Evolutionary conservation across 352 stramenopile species (phyloP).

Genomic region (Phytophthora litchii): DNA sequence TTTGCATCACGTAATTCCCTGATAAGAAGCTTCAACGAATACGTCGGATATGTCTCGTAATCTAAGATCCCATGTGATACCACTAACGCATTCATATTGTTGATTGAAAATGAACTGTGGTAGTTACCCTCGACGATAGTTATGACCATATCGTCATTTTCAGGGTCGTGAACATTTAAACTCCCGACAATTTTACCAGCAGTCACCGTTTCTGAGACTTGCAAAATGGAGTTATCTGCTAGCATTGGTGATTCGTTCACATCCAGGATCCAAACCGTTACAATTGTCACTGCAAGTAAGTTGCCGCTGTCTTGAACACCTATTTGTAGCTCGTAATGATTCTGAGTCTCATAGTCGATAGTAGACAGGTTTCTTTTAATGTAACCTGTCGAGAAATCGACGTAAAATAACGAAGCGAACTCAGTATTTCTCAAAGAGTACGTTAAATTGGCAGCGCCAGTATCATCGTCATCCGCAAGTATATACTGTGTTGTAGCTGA

Average conservation of each 20-base stretch:
- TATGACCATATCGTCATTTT: constrained; percentile 18
- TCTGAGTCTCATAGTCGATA: constrained; percentile 43
- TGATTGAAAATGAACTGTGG: constrained; percentile 20
- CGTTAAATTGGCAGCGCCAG: constrained; percentile 8
- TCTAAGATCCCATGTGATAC: constrained; percentile 14
- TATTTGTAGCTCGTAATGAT: constrained; percentile 34
- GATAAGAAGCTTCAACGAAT: constrained; percentile 21
- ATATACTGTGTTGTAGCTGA: constrained; percentile 21
- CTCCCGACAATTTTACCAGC: constrained; percentile 15
- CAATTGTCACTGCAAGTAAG: constrained; percentile 11
- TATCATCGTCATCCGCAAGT: constrained; percentile 34
- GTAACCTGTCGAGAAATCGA: constrained; percentile 32
- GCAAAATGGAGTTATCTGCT: constrained; percentile 13
- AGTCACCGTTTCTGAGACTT: constrained; percentile 26
- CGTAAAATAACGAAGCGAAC: constrained; percentile 21
- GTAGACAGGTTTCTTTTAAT: constrained; percentile 15
- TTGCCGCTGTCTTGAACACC: constrained; percentile 22
- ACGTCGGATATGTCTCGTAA: constrained; percentile 27
- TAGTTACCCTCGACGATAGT: constrained; percentile 29
- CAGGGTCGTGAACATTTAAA: constrained; percentile 23
- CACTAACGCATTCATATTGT: constrained; percentile 9
- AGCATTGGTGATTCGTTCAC: constrained; percentile 37
- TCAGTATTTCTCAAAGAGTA: constrained; percentile 19
- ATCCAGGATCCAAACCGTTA: constrained; percentile 41
- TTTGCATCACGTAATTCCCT: constrained; percentile 14